Percentiles rank a stretch among this genome's conserved stretches.
These are phyloP conservation scores for Citrullus colocynthis DNA, from an alignment of 306 rosid species.

Conservation along the genomic window DNA sequence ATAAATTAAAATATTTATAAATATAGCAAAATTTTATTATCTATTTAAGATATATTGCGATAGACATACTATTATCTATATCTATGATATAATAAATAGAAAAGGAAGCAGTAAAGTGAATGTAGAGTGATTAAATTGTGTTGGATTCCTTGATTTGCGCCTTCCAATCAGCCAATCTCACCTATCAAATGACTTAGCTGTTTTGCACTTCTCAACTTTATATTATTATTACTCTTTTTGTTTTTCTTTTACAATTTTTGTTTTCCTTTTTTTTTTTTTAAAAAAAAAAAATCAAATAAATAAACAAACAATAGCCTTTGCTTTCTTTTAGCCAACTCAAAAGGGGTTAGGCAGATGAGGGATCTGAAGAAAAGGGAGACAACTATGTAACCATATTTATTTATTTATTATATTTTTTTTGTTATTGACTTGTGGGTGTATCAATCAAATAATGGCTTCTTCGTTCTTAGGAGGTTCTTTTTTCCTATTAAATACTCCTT, in stretches of 20 bases:
- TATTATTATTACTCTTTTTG: neutral
- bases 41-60: too few species aligned
- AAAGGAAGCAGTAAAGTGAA: too few species aligned
- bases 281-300: too few species aligned
- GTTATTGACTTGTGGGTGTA: neutral
- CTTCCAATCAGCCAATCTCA: neutral
- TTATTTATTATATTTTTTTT: neutral
- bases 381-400: neutral
- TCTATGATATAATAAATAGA: too few species aligned
- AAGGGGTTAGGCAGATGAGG: neutral
- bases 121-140: neutral
- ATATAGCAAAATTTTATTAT: too few species aligned
- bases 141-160: constrained; percentile 18
- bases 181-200: neutral
- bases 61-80: too few species aligned
- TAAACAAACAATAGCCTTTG: neutral
- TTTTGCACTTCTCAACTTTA: neutral
- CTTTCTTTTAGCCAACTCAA: constrained; percentile 7
- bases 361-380: neutral
- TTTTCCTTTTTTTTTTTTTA: too few species aligned
- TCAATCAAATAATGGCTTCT: neutral
- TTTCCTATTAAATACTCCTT: neutral
- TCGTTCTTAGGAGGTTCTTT: neutral
- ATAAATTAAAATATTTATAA: too few species aligned
- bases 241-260: too few species aligned